A percentile compares a stretch with the other conserved stretches of the same genome.
These are phyloP conservation scores for Musa troglodytarum DNA, from an alignment of 176 grass and related monocot genomes.

Conservation along the genomic window DNA sequence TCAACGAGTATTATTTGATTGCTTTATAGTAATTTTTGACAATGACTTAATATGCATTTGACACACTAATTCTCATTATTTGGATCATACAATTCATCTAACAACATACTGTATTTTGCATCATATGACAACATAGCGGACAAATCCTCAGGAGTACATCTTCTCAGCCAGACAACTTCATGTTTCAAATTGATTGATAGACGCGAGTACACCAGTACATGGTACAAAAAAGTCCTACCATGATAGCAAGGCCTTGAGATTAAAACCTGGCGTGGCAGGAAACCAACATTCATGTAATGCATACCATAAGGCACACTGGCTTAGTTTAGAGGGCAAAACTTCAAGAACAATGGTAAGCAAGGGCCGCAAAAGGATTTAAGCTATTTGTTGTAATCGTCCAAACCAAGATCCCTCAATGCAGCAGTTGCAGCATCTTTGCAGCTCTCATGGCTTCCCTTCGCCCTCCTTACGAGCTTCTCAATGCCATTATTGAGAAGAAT, in stretches of 20 bases:
- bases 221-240: background rate
- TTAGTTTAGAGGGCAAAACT: background rate
- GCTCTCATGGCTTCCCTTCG: constrained; percentile 51
- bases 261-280: background rate
- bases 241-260: background rate
- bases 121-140: too few species aligned
- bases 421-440: constrained; percentile 86
- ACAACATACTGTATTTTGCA: too few species aligned
- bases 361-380: background rate
- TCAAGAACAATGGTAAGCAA: background rate
- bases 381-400: constrained; percentile 76
- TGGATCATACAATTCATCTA: too few species aligned
- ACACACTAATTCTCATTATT: too few species aligned
- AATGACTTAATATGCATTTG: too few species aligned
- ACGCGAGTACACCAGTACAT: background rate
- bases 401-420: constrained; percentile 75
- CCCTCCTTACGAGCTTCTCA: constrained; percentile 78
- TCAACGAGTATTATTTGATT: too few species aligned
- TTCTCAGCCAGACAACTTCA: background rate
- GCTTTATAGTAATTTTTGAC: too few species aligned
- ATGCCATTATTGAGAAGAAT: constrained; percentile 62
- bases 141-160: too few species aligned
- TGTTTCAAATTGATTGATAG: background rate
- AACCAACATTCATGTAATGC: background rate
- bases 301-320: too few species aligned